Evolutionary conservation across 1,284 basidiomycete genomes (phyloP).

Genomic region (Cryptococcus wingfieldii): DNA sequence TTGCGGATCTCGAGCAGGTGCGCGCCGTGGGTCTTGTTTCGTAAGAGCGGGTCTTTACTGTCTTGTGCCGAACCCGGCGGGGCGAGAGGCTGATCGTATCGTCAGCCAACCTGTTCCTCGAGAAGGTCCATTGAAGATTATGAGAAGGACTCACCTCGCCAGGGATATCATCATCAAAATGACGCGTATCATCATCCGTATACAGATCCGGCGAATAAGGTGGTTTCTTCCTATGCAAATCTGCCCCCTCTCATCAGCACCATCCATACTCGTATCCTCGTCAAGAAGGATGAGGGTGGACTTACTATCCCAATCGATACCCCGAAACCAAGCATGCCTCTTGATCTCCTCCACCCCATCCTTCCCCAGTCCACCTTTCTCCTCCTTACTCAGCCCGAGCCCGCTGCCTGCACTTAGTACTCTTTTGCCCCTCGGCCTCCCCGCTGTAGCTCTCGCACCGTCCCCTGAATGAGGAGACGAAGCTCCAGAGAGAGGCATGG

Average conservation of each 20-base stretch:
- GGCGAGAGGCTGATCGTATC: conserved; percentile 64
- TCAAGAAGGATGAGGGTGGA: not conserved
- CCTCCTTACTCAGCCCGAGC: conserved; percentile 4
- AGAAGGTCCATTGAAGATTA: not conserved
- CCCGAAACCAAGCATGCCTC: conserved; percentile 81
- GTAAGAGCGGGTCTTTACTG: conserved; percentile 80
- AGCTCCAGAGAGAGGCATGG: no score
- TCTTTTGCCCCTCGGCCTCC: no score
- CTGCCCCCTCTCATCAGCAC: conserved; percentile 10
- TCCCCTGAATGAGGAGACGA: no score
- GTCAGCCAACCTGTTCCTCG: conserved; percentile 9
- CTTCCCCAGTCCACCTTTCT: conserved; percentile 25
- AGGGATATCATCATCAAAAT: conserved; percentile 90
- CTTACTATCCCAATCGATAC: conserved; percentile 69
- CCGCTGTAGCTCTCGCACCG: no score
- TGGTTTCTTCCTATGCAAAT: conserved; percentile 71
- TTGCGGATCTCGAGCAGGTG: conserved; percentile 86
- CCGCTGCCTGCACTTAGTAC: conserved; percentile 11
- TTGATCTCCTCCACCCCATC: conserved; percentile 88
- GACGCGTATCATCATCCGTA: conserved; percentile 75
- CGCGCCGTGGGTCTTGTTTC: conserved; percentile 75
- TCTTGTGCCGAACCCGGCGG: conserved; percentile 75
- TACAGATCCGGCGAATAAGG: conserved; percentile 82
- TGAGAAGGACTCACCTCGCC: conserved; percentile 61
- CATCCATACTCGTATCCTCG: not conserved